Conservation (phyloP, 2,329 filamentous ascomycete genomes). For the Fusarium neocosmosporiellum region DNA sequence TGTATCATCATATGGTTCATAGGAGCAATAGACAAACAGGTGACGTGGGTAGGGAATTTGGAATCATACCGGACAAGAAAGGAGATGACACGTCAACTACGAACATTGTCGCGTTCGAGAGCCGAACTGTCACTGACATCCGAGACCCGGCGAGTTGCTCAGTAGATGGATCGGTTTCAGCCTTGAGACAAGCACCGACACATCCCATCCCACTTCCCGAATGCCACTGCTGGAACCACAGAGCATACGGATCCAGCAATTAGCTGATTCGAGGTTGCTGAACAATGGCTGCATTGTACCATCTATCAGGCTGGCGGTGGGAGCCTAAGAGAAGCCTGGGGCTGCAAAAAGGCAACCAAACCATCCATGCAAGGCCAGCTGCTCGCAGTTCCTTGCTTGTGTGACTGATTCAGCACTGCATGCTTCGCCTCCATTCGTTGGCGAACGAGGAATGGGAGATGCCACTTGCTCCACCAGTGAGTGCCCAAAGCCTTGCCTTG, state of each 20-base stretch:
- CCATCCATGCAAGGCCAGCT: conserved; percentile 19
- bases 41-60: neutral
- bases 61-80: conserved; percentile 21
- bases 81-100: neutral
- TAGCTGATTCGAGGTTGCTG: conserved; percentile 7
- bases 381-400: neutral
- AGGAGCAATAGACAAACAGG: neutral
- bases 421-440: conserved; percentile 14
- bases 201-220: neutral
- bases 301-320: conserved; percentile 9
- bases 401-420: conserved; percentile 18
- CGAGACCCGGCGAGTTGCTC: neutral
- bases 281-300: neutral
- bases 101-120: neutral
- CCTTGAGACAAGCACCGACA: neutral
- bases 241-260: neutral
- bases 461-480: conserved; percentile 20
- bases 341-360: conserved; percentile 31
- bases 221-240: neutral
- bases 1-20: conserved; percentile 53
- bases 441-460: conserved; percentile 27
- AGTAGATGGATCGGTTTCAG: neutral
- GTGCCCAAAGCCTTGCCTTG: conserved; percentile 1
- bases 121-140: neutral
- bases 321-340: conserved; percentile 21